Percentiles rank a stretch among this genome's conserved stretches.
Conservation (phyloP, 768 basidiomycete species). For the Clitopilus passeckerianus region DNA sequence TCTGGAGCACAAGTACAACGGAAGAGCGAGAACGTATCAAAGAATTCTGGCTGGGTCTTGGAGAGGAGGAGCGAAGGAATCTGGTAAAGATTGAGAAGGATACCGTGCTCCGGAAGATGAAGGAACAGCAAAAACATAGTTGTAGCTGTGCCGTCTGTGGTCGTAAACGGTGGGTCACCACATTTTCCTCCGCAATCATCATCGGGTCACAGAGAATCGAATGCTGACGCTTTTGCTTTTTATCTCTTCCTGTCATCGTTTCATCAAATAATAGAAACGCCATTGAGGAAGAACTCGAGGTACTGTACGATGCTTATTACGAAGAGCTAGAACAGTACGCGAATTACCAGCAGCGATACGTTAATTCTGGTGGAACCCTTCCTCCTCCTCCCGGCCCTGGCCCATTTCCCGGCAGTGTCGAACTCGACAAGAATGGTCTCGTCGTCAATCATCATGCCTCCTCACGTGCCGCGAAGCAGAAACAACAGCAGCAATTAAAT, state of each 20-base stretch:
- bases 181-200: slow-evolving; percentile 11
- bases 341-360: slow-evolving; percentile 95
- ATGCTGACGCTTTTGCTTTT: slow-evolving; percentile 16
- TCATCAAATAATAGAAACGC: slow-evolving; percentile 60
- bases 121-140: slow-evolving; percentile 96
- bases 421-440: slow-evolving; percentile 87
- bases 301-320: slow-evolving; percentile 99
- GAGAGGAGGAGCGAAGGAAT: slow-evolving; percentile 84
- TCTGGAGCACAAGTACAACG: slow-evolving; percentile 89
- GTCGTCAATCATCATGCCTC: slow-evolving; percentile 32
- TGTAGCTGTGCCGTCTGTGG: slow-evolving; percentile 97
- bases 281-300: slow-evolving; percentile 99
- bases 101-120: slow-evolving; percentile 97
- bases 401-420: slow-evolving; percentile 97
- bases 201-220: slow-evolving; percentile 5
- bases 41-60: slow-evolving; percentile 95
- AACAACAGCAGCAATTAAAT: slow-evolving; percentile 8
- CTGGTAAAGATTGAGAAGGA: slow-evolving; percentile 98
- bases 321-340: slow-evolving; percentile 99
- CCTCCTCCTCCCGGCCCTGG: slow-evolving; percentile 94
- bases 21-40: slow-evolving; percentile 98
- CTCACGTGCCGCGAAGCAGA: slow-evolving; percentile 13
- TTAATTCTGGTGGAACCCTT: slow-evolving; percentile 82
- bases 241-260: slow-evolving; percentile 5
- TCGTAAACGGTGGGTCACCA: slow-evolving; percentile 78